Percentiles rank a stretch among this genome's conserved stretches.
Evolutionary conservation across 2,329 filamentous ascomycete species (phyloP).

Genomic region (Hypoxylon sp.): DNA sequence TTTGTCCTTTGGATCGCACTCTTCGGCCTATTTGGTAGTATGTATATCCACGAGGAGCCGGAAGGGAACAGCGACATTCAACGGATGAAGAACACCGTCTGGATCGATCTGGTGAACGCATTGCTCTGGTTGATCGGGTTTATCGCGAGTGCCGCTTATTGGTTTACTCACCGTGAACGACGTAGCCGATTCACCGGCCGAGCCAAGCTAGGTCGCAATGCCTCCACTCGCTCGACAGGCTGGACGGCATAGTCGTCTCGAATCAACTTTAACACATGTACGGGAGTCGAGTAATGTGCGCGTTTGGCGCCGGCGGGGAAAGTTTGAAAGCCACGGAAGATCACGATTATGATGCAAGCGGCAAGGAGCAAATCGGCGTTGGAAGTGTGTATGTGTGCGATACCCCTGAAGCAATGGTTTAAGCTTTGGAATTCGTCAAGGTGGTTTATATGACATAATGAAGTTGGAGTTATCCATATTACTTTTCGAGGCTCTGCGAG

Average conservation of each 20-base stretch:
- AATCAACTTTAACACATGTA: conserved; percentile 5
- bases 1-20: conserved; percentile 82
- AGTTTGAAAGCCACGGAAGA: too few species aligned
- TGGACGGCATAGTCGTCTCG: conserved; percentile 28
- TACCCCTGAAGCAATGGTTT: conserved; percentile 17
- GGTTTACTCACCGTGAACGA: conserved; percentile 63
- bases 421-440: conserved; percentile 8
- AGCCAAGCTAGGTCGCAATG: conserved; percentile 54
- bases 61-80: conserved; percentile 69
- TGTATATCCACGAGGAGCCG: conserved; percentile 77
- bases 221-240: conserved; percentile 36
- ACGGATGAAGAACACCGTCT: conserved; percentile 87
- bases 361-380: conserved; percentile 13
- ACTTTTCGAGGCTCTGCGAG: conserved; percentile 12
- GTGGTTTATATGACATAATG: conserved; percentile 15
- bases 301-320: neutral
- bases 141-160: conserved; percentile 64
- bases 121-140: conserved; percentile 77
- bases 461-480: neutral
- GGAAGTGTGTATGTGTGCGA: neutral
- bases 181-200: conserved; percentile 67
- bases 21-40: conserved; percentile 83
- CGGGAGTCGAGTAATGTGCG: neutral
- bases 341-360: conserved; percentile 1
- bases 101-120: conserved; percentile 79